Percentiles rank a stretch among this genome's conserved stretches.
Conservation (phyloP, 495 filamentous ascomycete genomes). For the Aspergillus bridgeri region DNA sequence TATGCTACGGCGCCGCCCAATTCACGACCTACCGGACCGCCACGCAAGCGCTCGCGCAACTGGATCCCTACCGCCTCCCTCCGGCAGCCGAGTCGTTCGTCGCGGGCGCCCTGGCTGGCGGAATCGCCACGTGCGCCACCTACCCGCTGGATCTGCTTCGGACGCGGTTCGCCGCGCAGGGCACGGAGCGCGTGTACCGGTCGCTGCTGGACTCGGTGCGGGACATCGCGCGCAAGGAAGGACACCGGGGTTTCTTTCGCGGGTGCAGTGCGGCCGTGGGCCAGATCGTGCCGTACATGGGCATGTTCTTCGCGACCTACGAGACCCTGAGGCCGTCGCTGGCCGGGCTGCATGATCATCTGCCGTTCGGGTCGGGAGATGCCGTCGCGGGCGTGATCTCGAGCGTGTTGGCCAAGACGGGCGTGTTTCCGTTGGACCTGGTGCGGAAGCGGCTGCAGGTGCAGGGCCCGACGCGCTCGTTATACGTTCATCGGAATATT, state of each 20-base stretch:
- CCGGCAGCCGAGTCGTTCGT: constrained; percentile 70
- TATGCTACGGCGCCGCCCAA: constrained; percentile 82
- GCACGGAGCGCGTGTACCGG: constrained; percentile 73
- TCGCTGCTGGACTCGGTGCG: constrained; percentile 62
- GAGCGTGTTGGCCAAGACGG: constrained; percentile 77
- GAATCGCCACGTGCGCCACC: constrained; percentile 73
- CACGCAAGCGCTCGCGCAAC: constrained; percentile 56
- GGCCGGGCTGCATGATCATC: constrained; percentile 38
- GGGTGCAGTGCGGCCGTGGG: constrained; percentile 74
- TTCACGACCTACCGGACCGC: constrained; percentile 83
- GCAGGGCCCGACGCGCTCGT: constrained; percentile 76
- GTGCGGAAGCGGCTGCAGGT: constrained; percentile 92
- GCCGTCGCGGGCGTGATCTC: constrained; percentile 78
- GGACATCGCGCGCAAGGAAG: constrained; percentile 75
- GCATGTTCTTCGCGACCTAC: constrained; percentile 88
- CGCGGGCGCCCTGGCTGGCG: constrained; percentile 76
- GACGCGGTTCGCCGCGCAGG: constrained; percentile 94
- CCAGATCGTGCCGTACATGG: constrained; percentile 95
- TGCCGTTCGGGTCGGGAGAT: constrained; percentile 74
- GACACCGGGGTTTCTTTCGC: constrained; percentile 75
- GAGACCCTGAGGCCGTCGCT: constrained; percentile 61
- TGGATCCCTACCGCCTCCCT: constrained; percentile 46
- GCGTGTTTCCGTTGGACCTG: constrained; percentile 90
- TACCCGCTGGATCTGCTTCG: constrained; percentile 93
- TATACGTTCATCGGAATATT: constrained; percentile 84